phyloP scores from a whole-genome alignment of 768 basidiomycete species.

The Mycena venus region DNA sequence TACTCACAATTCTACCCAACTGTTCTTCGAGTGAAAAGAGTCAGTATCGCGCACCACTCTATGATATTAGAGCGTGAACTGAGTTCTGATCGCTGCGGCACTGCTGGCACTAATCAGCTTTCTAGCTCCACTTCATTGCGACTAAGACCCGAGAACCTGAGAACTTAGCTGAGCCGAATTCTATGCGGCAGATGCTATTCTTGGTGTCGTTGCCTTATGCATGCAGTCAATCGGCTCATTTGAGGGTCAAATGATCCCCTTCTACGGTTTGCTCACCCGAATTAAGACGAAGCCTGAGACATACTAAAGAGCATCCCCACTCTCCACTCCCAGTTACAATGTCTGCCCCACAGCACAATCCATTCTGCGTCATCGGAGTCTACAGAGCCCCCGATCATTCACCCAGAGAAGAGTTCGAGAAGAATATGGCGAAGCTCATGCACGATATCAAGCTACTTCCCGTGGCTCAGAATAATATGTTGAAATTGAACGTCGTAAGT shows the following conservation, averaged over 20 bases:
- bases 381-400: conserved; percentile 1
- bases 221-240: neutral
- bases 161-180: neutral
- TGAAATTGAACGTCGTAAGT: conserved; percentile 5
- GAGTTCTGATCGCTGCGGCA: too few relatives aligned
- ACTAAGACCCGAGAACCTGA: neutral
- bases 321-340: neutral
- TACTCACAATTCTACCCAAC: too few relatives aligned
- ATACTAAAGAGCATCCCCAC: neutral
- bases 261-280: neutral
- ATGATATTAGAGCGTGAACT: too few relatives aligned
- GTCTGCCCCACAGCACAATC: neutral
- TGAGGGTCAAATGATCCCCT: neutral
- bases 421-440: conserved; percentile 2
- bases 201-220: neutral
- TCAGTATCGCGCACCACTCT: too few relatives aligned
- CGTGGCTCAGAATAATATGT: conserved; percentile 1
- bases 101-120: neutral
- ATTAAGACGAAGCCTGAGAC: neutral
- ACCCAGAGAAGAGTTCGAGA: conserved; percentile 4
- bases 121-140: neutral
- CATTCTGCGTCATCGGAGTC: conserved; percentile 6
- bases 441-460: neutral
- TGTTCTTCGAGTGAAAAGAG: too few relatives aligned
- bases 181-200: neutral